These are phyloP conservation scores for Ormosia semicastrata DNA, from an alignment of 306 rosid species.

Conservation along the genomic window DNA sequence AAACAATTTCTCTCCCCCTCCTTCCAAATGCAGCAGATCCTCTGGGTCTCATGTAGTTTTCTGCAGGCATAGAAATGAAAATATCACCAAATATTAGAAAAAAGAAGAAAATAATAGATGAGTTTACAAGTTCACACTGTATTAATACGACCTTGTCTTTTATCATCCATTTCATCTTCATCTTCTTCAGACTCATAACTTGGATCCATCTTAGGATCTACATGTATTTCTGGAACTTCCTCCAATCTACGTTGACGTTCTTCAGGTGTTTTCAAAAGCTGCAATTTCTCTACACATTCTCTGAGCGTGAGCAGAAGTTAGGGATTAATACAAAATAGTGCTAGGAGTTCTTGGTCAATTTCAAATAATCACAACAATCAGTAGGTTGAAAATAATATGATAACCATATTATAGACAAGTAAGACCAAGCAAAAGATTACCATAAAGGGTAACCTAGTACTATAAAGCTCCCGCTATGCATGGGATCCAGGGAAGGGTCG, in stretches of 20 bases:
- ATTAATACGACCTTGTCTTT: constrained; percentile 54
- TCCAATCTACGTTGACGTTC: constrained; percentile 97
- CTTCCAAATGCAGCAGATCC: constrained; percentile 72
- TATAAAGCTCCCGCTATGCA: no score
- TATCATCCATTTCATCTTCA: constrained; percentile 71
- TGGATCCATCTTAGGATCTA: constrained; percentile 97
- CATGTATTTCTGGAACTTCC: constrained; percentile 84
- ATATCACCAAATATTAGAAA: background rate
- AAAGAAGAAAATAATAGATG: background rate
- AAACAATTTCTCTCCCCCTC: constrained; percentile 71
- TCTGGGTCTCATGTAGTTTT: constrained; percentile 64
- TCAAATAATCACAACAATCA: constrained; percentile 5
- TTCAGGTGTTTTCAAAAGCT: constrained; percentile 90
- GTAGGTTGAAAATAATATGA: background rate
- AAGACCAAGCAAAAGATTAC: background rate
- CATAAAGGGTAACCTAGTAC: background rate
- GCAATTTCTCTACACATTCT: constrained; percentile 99
- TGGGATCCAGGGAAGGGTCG: no score
- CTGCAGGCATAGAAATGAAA: constrained; percentile 53
- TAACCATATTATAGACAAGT: constrained; percentile 17
- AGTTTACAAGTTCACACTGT: constrained; percentile 4
- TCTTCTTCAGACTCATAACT: constrained; percentile 93
- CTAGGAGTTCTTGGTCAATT: background rate
- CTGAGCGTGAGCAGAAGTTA: constrained; percentile 85
- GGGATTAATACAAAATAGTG: constrained; percentile 41